Percentiles rank a stretch among this genome's conserved stretches.
These are phyloP conservation scores for Rhizopogon vulgaris DNA, from an alignment of 768 basidiomycete species.

Conservation along the genomic window DNA sequence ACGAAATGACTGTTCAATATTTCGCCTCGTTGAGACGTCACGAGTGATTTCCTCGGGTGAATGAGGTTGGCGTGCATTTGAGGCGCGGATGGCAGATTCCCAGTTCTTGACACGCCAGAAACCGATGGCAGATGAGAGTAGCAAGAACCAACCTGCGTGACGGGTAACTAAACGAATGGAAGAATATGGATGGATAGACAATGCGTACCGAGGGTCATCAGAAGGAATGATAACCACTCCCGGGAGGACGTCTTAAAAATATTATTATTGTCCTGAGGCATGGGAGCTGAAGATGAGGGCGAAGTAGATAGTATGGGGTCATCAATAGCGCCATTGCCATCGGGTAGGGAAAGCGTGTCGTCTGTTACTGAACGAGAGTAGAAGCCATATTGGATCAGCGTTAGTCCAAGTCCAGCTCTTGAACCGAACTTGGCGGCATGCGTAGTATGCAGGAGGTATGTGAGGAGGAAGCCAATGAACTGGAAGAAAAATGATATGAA, in stretches of 20 bases:
- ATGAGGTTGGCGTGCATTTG: constrained; percentile 18
- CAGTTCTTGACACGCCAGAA: constrained; percentile 84
- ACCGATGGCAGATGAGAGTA: constrained; percentile 76
- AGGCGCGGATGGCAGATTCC: constrained; percentile 62
- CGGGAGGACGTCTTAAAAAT: constrained; percentile 44
- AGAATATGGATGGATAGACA: not conserved
- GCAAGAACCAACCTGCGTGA: constrained; percentile 79
- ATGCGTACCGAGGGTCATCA: constrained; percentile 75
- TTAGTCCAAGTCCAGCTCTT: constrained; percentile 91
- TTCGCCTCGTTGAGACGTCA: constrained; percentile 45
- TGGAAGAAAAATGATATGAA: constrained; percentile 96
- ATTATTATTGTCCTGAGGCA: constrained; percentile 6
- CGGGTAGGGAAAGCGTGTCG: constrained; percentile 20
- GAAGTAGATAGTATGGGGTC: constrained; percentile 16
- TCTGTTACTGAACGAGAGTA: constrained; percentile 44
- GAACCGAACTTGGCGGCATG: constrained; percentile 94
- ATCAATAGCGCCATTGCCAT: constrained; percentile 11
- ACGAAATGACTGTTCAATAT: constrained; percentile 48
- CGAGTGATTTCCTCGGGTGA: constrained; percentile 41
- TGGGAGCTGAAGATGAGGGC: constrained; percentile 16
- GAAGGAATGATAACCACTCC: constrained; percentile 87
- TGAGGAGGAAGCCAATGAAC: constrained; percentile 89
- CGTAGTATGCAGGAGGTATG: constrained; percentile 85
- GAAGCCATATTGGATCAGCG: constrained; percentile 89
- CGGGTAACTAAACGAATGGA: not conserved